Evolutionary conservation across 129 eudicot genomes (phyloP).

Genomic region (Lactuca saligna): DNA sequence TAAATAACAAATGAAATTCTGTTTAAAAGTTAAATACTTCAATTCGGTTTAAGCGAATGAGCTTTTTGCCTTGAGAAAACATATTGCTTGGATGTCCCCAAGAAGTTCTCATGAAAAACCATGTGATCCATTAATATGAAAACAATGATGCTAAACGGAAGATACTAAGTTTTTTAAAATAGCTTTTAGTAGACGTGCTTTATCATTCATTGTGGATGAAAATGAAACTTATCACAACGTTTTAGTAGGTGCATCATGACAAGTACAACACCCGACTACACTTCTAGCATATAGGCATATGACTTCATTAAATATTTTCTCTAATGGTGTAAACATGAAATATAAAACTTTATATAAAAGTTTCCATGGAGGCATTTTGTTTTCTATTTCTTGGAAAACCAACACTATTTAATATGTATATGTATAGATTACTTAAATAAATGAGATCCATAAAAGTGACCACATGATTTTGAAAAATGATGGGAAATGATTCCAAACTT

Average conservation of each 20-base stretch:
- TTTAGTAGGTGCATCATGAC: neutral
- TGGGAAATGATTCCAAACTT: no score
- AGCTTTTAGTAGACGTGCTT: neutral
- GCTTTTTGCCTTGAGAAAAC: neutral
- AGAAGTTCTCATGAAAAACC: constrained; percentile 4
- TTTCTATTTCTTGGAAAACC: neutral
- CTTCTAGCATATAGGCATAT: neutral
- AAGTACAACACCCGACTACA: neutral
- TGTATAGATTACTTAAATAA: neutral
- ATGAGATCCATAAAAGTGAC: no score
- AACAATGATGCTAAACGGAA: neutral
- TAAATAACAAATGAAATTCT: no score
- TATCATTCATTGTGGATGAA: neutral
- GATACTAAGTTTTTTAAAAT: neutral
- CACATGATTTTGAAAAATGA: no score
- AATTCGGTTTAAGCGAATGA: neutral
- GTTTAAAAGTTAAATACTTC: neutral
- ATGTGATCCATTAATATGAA: neutral
- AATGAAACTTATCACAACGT: constrained; percentile 5
- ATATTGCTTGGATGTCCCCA: neutral
- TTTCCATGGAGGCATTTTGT: neutral
- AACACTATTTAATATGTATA: neutral
- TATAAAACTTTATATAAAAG: no score
- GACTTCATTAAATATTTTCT: constrained; percentile 2
- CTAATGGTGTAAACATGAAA: neutral